Evolutionary conservation across 192 early-diverging fungal species (phyloP).

Genomic region (Entomortierella beljakovae): DNA sequence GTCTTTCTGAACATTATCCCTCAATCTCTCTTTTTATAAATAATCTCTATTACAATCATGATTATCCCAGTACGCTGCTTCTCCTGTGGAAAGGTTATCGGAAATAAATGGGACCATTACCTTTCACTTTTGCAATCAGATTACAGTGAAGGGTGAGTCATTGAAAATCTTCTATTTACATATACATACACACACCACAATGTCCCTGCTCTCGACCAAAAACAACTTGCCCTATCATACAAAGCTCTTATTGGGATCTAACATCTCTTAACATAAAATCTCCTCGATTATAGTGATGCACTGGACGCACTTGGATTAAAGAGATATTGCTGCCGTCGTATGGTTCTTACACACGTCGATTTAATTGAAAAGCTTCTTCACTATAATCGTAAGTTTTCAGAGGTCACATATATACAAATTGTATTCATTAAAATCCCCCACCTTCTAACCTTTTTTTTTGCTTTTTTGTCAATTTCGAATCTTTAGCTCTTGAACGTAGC

Average conservation of each 20-base stretch:
- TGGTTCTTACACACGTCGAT: slow-evolving; percentile 98
- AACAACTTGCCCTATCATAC: too few species aligned
- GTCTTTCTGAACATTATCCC: background rate
- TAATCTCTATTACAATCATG: slow-evolving; percentile 67
- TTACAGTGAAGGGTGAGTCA: slow-evolving; percentile 79
- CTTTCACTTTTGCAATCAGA: slow-evolving; percentile 82
- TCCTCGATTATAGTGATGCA: slow-evolving; percentile 67
- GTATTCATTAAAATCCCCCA: background rate
- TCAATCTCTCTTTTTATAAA: background rate
- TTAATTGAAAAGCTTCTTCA: slow-evolving; percentile 98
- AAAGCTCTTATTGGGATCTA: too few species aligned
- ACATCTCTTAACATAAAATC: too few species aligned
- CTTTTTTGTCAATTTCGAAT: background rate
- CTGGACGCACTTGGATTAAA: slow-evolving; percentile 78
- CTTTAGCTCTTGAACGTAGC: slow-evolving; percentile 45
- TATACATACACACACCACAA: too few species aligned
- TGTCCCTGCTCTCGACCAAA: too few species aligned
- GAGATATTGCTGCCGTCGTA: slow-evolving; percentile 98
- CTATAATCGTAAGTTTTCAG: slow-evolving; percentile 77
- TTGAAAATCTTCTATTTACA: too few species aligned
- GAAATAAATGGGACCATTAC: slow-evolving; percentile 97
- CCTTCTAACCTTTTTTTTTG: background rate
- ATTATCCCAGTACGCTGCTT: slow-evolving; percentile 99
- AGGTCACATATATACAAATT: background rate
- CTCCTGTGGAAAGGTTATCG: slow-evolving; percentile 98